Evolutionary conservation across 2,329 filamentous ascomycete species (phyloP).

Genomic region (Gaeumannomyces sp.): DNA sequence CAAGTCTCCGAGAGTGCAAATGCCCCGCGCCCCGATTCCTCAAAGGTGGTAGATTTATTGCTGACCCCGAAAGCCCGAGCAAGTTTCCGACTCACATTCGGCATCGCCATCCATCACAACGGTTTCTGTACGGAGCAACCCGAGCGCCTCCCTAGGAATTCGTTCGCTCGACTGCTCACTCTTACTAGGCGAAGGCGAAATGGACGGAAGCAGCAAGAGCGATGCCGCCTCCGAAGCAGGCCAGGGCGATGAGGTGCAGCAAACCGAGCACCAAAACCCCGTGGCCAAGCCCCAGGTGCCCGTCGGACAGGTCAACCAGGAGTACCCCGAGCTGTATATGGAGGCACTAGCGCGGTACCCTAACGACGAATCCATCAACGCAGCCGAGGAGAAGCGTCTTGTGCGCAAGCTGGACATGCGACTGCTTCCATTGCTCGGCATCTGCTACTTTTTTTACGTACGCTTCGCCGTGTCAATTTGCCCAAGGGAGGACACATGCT

Average conservation of each 20-base stretch:
- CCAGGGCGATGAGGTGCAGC: neutral
- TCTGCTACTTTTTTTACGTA: conserved; percentile 37
- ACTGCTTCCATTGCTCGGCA: conserved; percentile 30
- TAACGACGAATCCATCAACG: conserved; percentile 30
- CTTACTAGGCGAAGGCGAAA: neutral
- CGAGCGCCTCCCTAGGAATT: neutral
- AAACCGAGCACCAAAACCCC: neutral
- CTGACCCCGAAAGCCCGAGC: conserved; percentile 6
- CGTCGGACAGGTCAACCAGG: conserved; percentile 15
- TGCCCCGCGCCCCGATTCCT: too few species aligned
- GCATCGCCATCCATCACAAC: neutral
- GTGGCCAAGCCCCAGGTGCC: neutral
- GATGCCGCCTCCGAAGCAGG: neutral
- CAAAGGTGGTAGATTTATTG: neutral
- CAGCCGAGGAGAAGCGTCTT: conserved; percentile 25
- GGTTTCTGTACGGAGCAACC: neutral
- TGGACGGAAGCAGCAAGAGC: neutral
- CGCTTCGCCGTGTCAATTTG: conserved; percentile 10
- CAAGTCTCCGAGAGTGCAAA: too few species aligned
- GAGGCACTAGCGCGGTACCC: conserved; percentile 31
- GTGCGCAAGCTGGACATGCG: conserved; percentile 31
- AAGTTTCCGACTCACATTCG: neutral
- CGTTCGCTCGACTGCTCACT: neutral
- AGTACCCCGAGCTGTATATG: conserved; percentile 25
- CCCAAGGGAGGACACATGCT: neutral